Evolutionary conservation across 805 yeast species (phyloP), one percentile per base, ranked within the genome.

Genomic region (Pichia californica): DNA sequence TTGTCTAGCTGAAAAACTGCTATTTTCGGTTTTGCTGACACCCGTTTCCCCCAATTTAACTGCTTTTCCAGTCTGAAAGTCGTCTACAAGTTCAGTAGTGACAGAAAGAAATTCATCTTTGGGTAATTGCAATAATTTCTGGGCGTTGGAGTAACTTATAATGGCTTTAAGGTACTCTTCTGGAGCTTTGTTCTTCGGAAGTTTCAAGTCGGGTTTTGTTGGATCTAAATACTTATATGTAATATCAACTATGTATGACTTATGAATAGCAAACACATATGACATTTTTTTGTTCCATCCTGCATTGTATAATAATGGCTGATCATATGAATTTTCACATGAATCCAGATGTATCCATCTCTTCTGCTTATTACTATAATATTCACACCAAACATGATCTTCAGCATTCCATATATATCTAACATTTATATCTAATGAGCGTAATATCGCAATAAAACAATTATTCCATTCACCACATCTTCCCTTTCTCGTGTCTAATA

Each of bases 281-380:
- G 95, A 83, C 97, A 91, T 91, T 47, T 77, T 77, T 64, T 91
- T 91, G 27, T 91, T 94, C 97, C 98, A 89, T 34, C 94, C 95
- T 31, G 73, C 70, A 38, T 81, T 74, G 56, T 89, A 89, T 14
- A 88, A 65, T 19, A 68, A 58, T 0, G 97, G 97, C 47, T 86
- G 77, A 60, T 91, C 95, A 63, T 71, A 88, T 0, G 89, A 80
- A 38, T 78, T 81, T 53, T 89, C 98, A 59, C 98, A 91, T 8
- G 87, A 76, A 55, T 89, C 98, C 15, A 85, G 66, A 61, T 91
- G 98, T 16, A 89, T 70, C 97, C 98, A 91, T 43, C 88, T 63
- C 35, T 71, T 61, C 50, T 76, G 67, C 18, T 64, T 55, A 0
- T 54, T 59, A 1, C 95, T 84, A 58, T 77, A 89, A 53, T 83